Conservation (phyloP, 208 protist genomes). For the Spongospora subterranea region DNA sequence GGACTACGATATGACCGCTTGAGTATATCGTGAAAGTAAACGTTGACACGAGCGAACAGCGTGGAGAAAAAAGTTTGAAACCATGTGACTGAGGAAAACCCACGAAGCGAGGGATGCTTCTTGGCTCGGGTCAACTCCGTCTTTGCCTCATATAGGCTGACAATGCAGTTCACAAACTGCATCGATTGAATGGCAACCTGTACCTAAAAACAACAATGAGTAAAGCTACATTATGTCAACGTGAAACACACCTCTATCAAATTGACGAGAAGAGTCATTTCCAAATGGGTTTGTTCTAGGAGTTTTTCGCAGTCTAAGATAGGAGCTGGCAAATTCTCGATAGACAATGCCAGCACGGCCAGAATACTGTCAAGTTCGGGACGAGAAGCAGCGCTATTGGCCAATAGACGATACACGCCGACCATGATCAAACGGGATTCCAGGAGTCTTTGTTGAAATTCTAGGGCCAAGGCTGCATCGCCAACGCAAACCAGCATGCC, state of each 20-base stretch:
- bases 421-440: not conserved
- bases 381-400: not conserved
- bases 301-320: not conserved
- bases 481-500: not conserved
- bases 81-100: not conserved
- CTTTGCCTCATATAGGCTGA: not conserved
- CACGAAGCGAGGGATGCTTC: not conserved
- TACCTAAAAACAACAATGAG: not conserved
- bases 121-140: not conserved
- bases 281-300: not conserved
- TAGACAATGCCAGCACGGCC: not conserved
- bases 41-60: not conserved
- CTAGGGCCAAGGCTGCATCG: not conserved
- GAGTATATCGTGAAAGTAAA: not conserved
- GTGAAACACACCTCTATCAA: not conserved
- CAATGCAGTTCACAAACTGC: not conserved
- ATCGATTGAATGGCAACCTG: not conserved
- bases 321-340: too few relatives aligned
- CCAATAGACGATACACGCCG: not conserved
- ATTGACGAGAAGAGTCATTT: not conserved
- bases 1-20: not conserved
- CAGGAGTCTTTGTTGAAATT: not conserved
- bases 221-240: not conserved
- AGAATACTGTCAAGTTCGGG: not conserved
- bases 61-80: not conserved